Evolutionary conservation across 2,329 filamentous ascomycete genomes (phyloP), one percentile per base, ranked within the genome.

Genomic region (Blastomyces silverae): DNA sequence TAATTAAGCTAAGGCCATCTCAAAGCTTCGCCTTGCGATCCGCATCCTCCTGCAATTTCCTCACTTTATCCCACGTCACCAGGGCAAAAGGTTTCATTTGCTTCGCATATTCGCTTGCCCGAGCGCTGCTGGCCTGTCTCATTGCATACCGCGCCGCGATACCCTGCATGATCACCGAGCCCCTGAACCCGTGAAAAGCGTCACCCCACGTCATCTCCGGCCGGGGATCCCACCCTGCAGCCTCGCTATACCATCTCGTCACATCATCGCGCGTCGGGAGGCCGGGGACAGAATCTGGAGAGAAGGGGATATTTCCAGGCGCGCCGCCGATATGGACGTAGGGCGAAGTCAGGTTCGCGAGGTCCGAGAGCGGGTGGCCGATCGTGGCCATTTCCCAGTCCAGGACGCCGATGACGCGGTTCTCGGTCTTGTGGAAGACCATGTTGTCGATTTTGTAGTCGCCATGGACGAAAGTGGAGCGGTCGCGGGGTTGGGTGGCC

Each of bases 331-430:
- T 73, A 48, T 77, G 68, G 61, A 73, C 72, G 69, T 76, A 79
- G 4, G 79, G 75, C 61, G 77, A 75, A 63, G 76, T 80, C 70
- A 97, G 81, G 77, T 97, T 97, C 76, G 88, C 87, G 52, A 97
- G 81, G 75, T 99, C 94, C 6, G 90, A 93, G 28, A 97, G 84
- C 0, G 94, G 94, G 76, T 99, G 93, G n/a, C 94, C 94, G 64
- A 97, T 88, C 0, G 94, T 97, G 46, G 91, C 92, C 91, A 99
- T 96, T 80, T 97, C 94, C 93, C 93, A 97, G 79, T 99, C 94
- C 6, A 97, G 79, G 64, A 97, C 92, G 3, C 93, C 94, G 77
- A 97, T 92, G 15, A 97, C 92, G 63, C 87, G 82, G 6, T 92
- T 87, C 75, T 93, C 89, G 0, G 90, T 92, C 78, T 90, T 89